These are phyloP conservation scores for Pichia scutulata DNA, from an alignment of 805 yeast genomes.

Conservation along the genomic window DNA sequence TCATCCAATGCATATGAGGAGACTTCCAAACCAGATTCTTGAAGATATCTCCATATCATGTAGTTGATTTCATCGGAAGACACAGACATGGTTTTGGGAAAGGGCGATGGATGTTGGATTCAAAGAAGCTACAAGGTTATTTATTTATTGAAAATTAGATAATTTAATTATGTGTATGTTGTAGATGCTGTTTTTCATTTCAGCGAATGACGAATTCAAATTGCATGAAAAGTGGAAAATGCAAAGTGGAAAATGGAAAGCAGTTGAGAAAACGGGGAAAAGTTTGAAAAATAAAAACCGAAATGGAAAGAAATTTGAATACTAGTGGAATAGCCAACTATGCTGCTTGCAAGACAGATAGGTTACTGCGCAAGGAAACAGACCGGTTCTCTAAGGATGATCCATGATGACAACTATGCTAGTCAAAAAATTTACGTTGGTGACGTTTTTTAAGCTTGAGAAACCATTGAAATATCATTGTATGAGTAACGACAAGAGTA, in stretches of 20 bases:
- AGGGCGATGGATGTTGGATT: too few relatives aligned
- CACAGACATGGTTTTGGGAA: slow-evolving; percentile 47
- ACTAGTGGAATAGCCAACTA: too few relatives aligned
- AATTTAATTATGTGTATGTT: too few relatives aligned
- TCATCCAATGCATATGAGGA: slow-evolving; percentile 76
- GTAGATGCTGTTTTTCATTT: too few relatives aligned
- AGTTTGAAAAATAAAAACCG: background rate
- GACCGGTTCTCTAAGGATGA: too few relatives aligned
- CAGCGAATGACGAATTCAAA: background rate
- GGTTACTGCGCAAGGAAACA: too few relatives aligned
- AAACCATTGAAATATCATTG: background rate
- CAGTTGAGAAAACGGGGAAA: too few relatives aligned
- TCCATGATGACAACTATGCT: background rate
- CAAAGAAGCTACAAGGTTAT: too few relatives aligned
- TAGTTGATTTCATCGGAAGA: slow-evolving; percentile 82
- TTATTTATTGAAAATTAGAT: too few relatives aligned
- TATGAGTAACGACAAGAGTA: background rate
- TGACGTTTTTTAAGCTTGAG: background rate
- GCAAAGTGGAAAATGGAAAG: background rate
- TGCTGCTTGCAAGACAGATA: too few relatives aligned
- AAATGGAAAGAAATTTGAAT: too few relatives aligned
- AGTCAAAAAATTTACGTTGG: background rate
- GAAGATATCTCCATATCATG: slow-evolving; percentile 86
- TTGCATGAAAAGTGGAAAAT: background rate
- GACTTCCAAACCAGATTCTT: slow-evolving; percentile 72